Conservation (phyloP, 768 basidiomycete genomes). For the Porpolomopsis calyptriformis region DNA sequence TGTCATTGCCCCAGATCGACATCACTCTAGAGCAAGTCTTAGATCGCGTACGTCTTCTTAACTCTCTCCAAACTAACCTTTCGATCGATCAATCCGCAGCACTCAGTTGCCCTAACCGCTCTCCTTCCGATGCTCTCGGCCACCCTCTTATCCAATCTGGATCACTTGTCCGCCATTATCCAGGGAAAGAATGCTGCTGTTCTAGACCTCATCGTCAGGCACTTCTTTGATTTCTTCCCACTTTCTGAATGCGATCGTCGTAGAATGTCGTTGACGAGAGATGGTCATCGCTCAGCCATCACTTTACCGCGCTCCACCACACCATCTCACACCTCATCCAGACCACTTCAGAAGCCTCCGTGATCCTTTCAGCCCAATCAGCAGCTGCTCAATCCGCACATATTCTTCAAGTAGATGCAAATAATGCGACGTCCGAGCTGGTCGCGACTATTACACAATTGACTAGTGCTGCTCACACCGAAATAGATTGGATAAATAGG, state of each 20-base stretch:
- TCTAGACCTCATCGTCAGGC: slow-evolving; percentile 8
- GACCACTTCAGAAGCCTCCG: slow-evolving; percentile 17
- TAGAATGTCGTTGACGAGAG: slow-evolving; percentile 22
- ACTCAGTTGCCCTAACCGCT: slow-evolving; percentile 9
- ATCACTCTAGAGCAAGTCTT: slow-evolving; percentile 9
- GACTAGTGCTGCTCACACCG: slow-evolving; percentile 27
- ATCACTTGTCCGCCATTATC: slow-evolving; percentile 7
- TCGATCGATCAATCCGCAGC: slow-evolving; percentile 6
- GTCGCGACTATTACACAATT: slow-evolving; percentile 27
- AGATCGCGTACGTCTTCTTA: slow-evolving; percentile 6
- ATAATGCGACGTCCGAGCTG: slow-evolving; percentile 26
- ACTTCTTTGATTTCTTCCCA: neutral
- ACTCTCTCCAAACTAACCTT: neutral
- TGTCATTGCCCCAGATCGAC: neutral
- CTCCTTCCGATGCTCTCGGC: slow-evolving; percentile 7
- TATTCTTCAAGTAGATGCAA: slow-evolving; percentile 26
- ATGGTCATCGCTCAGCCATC: slow-evolving; percentile 9
- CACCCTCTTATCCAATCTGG: slow-evolving; percentile 6
- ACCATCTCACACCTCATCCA: slow-evolving; percentile 17
- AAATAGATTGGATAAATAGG: slow-evolving; percentile 38
- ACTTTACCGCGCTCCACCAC: slow-evolving; percentile 3
- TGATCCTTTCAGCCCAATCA: slow-evolving; percentile 17
- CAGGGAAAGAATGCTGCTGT: slow-evolving; percentile 7
- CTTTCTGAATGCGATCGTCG: neutral
- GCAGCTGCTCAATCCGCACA: slow-evolving; percentile 23